phyloP scores from a whole-genome alignment of 1,284 basidiomycete species.

The Puccinia coronata region DNA sequence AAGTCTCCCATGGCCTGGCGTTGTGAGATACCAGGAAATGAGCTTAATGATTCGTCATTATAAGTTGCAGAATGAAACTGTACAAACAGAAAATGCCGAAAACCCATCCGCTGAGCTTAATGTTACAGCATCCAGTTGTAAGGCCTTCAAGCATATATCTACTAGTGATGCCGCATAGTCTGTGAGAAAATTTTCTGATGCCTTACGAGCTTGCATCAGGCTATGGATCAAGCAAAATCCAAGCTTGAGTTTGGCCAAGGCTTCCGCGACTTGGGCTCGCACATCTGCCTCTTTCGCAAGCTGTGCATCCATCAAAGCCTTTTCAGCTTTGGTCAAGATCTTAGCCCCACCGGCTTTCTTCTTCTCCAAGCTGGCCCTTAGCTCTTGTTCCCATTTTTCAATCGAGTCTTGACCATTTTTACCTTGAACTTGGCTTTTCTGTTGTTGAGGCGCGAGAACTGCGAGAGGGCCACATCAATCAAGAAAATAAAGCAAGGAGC shows the following conservation, averaged over 20 bases:
- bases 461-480: not conserved
- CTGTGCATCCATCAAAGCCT: constrained; percentile 75
- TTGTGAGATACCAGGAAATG: constrained; percentile 73
- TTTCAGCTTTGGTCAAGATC: constrained; percentile 77
- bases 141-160: constrained; percentile 27
- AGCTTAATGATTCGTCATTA: not conserved
- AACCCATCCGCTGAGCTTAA: constrained; percentile 27
- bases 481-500: not conserved
- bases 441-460: constrained; percentile 44
- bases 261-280: constrained; percentile 65
- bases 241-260: constrained; percentile 67
- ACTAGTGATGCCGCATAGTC: constrained; percentile 61
- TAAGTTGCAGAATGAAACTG: constrained; percentile 90
- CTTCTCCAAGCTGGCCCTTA: constrained; percentile 76
- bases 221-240: constrained; percentile 66
- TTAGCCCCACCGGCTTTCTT: constrained; percentile 63
- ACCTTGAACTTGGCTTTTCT: not conserved
- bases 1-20: constrained; percentile 67
- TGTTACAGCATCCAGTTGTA: constrained; percentile 54
- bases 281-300: constrained; percentile 73
- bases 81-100: constrained; percentile 43
- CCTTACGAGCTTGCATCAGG: constrained; percentile 63
- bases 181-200: constrained; percentile 58
- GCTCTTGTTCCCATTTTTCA: constrained; percentile 87
- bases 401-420: constrained; percentile 81